Evolutionary conservation across 371 early-diverging fungal species (phyloP).

Genomic region (Chytridium lagenaria): DNA sequence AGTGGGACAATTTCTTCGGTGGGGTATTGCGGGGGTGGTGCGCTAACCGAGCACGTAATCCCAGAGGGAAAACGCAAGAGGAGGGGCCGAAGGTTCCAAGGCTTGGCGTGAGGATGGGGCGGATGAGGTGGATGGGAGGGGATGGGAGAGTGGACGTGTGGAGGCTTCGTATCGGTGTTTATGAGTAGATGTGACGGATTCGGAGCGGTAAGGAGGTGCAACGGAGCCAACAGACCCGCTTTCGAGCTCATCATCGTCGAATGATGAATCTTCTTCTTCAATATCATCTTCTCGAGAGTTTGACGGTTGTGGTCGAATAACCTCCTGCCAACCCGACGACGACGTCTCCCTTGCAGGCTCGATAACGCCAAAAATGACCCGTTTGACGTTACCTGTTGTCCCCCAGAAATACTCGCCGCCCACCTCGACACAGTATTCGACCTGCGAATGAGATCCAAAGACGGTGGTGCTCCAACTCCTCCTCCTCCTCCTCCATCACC

Average conservation of each 20-base stretch:
- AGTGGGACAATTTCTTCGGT: not conserved
- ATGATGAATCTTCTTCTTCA: not conserved
- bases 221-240: not conserved
- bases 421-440: not conserved
- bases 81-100: not conserved
- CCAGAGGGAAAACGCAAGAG: not conserved
- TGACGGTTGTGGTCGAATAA: too few relatives aligned
- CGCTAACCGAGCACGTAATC: constrained; percentile 2
- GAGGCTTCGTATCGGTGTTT: not conserved
- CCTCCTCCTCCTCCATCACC: not conserved
- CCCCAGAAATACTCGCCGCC: not conserved
- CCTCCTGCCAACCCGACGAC: too few relatives aligned
- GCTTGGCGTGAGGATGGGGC: not conserved
- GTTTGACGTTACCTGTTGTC: too few relatives aligned
- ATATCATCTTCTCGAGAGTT: not conserved
- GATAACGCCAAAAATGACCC: too few relatives aligned
- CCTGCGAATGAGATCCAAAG: not conserved
- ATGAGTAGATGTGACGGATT: not conserved
- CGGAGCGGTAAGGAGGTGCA: not conserved
- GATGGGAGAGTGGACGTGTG: not conserved
- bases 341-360: too few relatives aligned
- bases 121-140: not conserved
- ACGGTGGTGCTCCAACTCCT: not conserved
- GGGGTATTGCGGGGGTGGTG: constrained; percentile 1
- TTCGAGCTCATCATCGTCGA: not conserved